A percentile compares a stretch with the other conserved stretches of the same genome.
phyloP scores from a whole-genome alignment of 805 yeast genomes.

The Candida mattraensis region DNA sequence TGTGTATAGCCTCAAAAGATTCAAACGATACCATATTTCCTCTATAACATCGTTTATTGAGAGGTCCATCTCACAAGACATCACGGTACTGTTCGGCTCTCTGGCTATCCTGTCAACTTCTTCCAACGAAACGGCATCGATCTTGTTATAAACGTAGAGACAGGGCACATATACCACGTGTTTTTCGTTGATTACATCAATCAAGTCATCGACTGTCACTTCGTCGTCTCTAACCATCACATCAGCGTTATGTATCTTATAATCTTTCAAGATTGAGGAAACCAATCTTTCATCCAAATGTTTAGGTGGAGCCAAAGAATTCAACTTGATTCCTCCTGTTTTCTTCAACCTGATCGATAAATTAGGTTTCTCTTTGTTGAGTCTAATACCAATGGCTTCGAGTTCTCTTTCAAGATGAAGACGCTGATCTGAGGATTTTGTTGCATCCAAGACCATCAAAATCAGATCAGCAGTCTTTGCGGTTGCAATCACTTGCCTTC shows the following conservation, averaged over 20 bases:
- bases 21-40: slow-evolving; percentile 88
- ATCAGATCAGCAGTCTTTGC: slow-evolving; percentile 93
- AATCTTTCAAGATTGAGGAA: slow-evolving; percentile 74
- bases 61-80: slow-evolving; percentile 85
- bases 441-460: slow-evolving; percentile 92
- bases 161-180: slow-evolving; percentile 90
- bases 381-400: slow-evolving; percentile 90
- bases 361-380: slow-evolving; percentile 80
- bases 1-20: slow-evolving; percentile 78
- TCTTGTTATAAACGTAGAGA: slow-evolving; percentile 89
- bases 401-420: slow-evolving; percentile 82
- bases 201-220: slow-evolving; percentile 88
- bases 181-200: slow-evolving; percentile 84
- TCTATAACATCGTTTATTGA: slow-evolving; percentile 88
- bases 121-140: slow-evolving; percentile 92
- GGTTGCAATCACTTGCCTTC: slow-evolving; percentile 94
- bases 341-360: slow-evolving; percentile 75
- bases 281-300: slow-evolving; percentile 80
- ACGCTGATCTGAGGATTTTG: slow-evolving; percentile 89
- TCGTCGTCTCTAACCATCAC: slow-evolving; percentile 86
- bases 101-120: slow-evolving; percentile 92
- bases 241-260: slow-evolving; percentile 90
- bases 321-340: slow-evolving; percentile 89
- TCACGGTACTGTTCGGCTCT: slow-evolving; percentile 89
- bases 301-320: slow-evolving; percentile 78